Evolutionary conservation across 179 eudicot species (phyloP).

Genomic region (Drosera spatulata): DNA sequence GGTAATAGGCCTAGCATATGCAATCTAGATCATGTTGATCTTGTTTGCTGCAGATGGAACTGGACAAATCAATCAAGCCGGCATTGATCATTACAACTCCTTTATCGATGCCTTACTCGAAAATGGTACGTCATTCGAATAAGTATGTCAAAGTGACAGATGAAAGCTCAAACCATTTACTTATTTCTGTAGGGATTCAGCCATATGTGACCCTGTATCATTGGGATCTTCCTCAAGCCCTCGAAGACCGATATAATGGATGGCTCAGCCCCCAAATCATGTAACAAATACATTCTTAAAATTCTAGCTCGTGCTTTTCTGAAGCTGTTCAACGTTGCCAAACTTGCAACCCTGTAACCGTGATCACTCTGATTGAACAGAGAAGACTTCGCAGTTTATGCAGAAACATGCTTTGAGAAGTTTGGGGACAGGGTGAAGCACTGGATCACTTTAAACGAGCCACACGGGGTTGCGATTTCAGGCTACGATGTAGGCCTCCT

Average conservation of each 20-base stretch:
- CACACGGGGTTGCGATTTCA: slow-evolving; percentile 49
- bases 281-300: slow-evolving; percentile 18
- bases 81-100: slow-evolving; percentile 77
- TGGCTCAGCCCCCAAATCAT: slow-evolving; percentile 71
- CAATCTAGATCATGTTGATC: no score
- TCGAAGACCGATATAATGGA: slow-evolving; percentile 60
- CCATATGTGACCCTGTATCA: slow-evolving; percentile 87
- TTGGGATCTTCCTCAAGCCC: slow-evolving; percentile 81
- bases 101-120: slow-evolving; percentile 71
- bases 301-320: no score
- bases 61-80: slow-evolving; percentile 70
- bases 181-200: slow-evolving; percentile 40
- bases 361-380: slow-evolving; percentile 15
- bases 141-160: background rate
- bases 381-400: slow-evolving; percentile 57
- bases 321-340: background rate
- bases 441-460: slow-evolving; percentile 91
- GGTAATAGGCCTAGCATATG: no score
- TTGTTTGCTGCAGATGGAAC: slow-evolving; percentile 46
- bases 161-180: no score
- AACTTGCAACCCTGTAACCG: background rate
- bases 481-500: slow-evolving; percentile 77
- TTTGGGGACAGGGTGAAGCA: slow-evolving; percentile 89
- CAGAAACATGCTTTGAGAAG: slow-evolving; percentile 56
- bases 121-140: slow-evolving; percentile 27